Evolutionary conservation across 345 rosid genomes (phyloP).

Genomic region (Pugionium cornutum): DNA sequence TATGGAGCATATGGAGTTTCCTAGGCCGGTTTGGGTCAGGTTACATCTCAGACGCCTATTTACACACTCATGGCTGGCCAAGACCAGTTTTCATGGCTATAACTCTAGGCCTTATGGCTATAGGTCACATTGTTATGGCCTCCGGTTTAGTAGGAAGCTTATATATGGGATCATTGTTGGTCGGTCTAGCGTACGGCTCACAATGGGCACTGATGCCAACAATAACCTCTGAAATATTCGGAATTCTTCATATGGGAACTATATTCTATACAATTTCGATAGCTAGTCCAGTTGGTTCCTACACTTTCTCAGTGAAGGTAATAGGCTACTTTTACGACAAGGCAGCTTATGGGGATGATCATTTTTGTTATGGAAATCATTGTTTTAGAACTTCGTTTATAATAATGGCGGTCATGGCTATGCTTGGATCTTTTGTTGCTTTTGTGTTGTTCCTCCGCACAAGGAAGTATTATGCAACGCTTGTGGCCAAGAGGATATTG

Average conservation of each 20-base stretch:
- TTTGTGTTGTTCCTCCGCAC: constrained; percentile 59
- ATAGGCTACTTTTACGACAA: constrained; percentile 74
- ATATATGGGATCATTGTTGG: constrained; percentile 65
- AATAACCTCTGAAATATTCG: constrained; percentile 70
- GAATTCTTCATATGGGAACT: constrained; percentile 70
- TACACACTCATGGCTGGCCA: constrained; percentile 61
- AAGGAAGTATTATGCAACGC: constrained; percentile 57
- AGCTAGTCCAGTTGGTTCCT: constrained; percentile 88
- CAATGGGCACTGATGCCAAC: constrained; percentile 90
- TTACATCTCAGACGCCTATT: constrained; percentile 62
- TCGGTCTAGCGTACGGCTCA: constrained; percentile 77
- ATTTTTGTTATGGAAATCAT: constrained; percentile 60
- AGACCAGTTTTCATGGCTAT: constrained; percentile 74
- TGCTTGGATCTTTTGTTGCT: constrained; percentile 58
- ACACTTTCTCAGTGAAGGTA: constrained; percentile 77
- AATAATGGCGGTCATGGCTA: constrained; percentile 65
- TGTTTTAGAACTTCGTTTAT: constrained; percentile 77
- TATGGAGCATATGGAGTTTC: constrained; percentile 84
- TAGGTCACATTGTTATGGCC: constrained; percentile 69
- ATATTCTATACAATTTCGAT: constrained; percentile 76
- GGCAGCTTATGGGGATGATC: constrained; percentile 48
- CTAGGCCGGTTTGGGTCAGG: constrained; percentile 91
- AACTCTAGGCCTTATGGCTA: constrained; percentile 54
- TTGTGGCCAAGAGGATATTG: constrained; percentile 49
- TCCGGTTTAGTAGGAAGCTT: constrained; percentile 59